Percentiles rank a stretch among this genome's conserved stretches.
Evolutionary conservation across 441 rosid genomes (phyloP).

Genomic region (Manihot esculenta): DNA sequence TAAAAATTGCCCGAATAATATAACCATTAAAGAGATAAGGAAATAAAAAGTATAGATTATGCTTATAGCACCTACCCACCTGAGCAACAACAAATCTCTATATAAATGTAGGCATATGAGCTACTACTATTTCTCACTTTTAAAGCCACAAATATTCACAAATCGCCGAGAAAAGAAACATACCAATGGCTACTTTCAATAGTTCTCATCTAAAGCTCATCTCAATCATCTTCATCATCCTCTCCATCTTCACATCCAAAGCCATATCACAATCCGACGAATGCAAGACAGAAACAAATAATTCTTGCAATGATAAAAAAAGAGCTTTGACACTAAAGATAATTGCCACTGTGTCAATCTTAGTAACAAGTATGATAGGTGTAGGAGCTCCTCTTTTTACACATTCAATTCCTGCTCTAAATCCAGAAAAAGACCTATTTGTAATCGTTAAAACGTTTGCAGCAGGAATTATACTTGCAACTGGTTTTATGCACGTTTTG

Average conservation of each 20-base stretch:
- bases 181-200: background rate
- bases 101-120: too few species aligned
- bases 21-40: too few species aligned
- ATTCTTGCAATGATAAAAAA: constrained; percentile 29
- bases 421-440: constrained; percentile 31
- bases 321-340: constrained; percentile 38
- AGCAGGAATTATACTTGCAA: constrained; percentile 46
- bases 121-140: too few species aligned
- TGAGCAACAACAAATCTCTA: too few species aligned
- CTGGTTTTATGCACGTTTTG: constrained; percentile 54
- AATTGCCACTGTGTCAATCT: constrained; percentile 38
- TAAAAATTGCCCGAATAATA: too few species aligned
- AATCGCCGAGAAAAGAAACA: too few species aligned
- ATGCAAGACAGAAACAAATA: constrained; percentile 18
- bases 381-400: constrained; percentile 35
- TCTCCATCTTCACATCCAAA: background rate
- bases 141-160: too few species aligned
- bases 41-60: too few species aligned
- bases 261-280: background rate
- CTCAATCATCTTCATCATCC: constrained; percentile 7
- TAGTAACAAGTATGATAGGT: constrained; percentile 39
- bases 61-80: too few species aligned
- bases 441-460: constrained; percentile 40
- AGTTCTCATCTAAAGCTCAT: background rate
- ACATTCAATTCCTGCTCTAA: constrained; percentile 31